Percentiles rank a stretch among this genome's conserved stretches.
These are phyloP conservation scores for Eucommia ulmoides DNA, from an alignment of 257 asterid species.

Conservation along the genomic window DNA sequence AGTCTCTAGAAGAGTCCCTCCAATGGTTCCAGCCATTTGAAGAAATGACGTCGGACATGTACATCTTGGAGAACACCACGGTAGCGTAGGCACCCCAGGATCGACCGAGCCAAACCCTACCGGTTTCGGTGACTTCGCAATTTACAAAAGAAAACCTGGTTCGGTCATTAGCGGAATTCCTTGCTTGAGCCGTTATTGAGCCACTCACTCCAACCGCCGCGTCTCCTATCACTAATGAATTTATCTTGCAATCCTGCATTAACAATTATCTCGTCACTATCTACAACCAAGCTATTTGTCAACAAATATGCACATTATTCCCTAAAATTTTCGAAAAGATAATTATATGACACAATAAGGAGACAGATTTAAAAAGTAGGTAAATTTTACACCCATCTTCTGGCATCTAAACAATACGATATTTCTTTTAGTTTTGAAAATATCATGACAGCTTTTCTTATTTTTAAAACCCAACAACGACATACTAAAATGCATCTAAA, in stretches of 20 bases:
- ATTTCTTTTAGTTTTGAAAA: too few species aligned
- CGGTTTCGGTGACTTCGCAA: conserved; percentile 50
- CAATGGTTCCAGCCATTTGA: conserved; percentile 78
- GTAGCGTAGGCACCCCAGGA: conserved; percentile 83
- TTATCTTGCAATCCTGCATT: conserved; percentile 49
- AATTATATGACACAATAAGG: too few species aligned
- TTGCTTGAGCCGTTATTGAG: conserved; percentile 62
- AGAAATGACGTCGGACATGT: conserved; percentile 59
- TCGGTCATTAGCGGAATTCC: conserved; percentile 30
- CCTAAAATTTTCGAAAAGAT: too few species aligned
- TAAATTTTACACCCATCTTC: too few species aligned
- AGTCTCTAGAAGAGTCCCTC: conserved; percentile 56
- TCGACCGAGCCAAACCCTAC: conserved; percentile 78
- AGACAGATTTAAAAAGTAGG: too few species aligned
- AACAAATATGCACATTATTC: too few species aligned
- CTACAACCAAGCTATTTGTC: too few species aligned
- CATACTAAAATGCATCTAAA: too few species aligned
- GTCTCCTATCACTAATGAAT: conserved; percentile 46
- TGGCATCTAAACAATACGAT: too few species aligned
- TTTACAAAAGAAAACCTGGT: conserved; percentile 71
- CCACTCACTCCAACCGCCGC: conserved; percentile 37
- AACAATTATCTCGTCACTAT: too few species aligned
- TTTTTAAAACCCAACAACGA: too few species aligned
- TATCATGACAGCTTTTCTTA: too few species aligned
- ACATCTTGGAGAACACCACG: conserved; percentile 37